phyloP scores from a whole-genome alignment of 768 basidiomycete genomes.

The Russula emetica region DNA sequence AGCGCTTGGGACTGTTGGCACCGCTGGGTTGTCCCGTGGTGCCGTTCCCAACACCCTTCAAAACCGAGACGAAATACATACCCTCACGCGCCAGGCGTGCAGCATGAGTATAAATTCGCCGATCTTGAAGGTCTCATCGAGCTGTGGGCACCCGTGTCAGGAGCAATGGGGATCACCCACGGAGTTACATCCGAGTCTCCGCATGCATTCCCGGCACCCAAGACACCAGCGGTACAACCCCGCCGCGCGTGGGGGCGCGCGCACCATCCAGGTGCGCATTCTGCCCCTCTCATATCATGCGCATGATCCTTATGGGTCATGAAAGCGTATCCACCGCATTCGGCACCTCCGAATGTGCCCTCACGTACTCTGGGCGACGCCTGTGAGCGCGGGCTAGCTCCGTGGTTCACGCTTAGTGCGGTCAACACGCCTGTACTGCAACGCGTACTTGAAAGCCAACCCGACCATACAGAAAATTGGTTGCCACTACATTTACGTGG shows the following conservation, averaged over 20 bases:
- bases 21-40: constrained; percentile 28
- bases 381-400: constrained; percentile 18
- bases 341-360: constrained; percentile 22
- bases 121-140: constrained; percentile 23
- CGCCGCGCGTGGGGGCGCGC: constrained; percentile 2
- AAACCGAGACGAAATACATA: constrained; percentile 14
- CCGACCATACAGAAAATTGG: constrained; percentile 17
- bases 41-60: neutral
- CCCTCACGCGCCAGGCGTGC: constrained; percentile 26
- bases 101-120: constrained; percentile 20
- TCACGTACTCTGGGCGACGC: constrained; percentile 23
- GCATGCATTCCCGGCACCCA: neutral
- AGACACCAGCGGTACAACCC: neutral
- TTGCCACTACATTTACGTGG: constrained; percentile 19
- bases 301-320: constrained; percentile 3
- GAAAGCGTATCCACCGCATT: constrained; percentile 24
- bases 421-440: constrained; percentile 23
- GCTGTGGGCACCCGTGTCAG: constrained; percentile 17
- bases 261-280: constrained; percentile 27
- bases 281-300: neutral
- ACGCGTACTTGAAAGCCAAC: constrained; percentile 13
- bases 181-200: neutral
- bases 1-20: constrained; percentile 29
- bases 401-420: constrained; percentile 27
- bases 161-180: neutral